phyloP scores from a whole-genome alignment of 2,329 filamentous ascomycete genomes.

The Diaporthe longicolla region DNA sequence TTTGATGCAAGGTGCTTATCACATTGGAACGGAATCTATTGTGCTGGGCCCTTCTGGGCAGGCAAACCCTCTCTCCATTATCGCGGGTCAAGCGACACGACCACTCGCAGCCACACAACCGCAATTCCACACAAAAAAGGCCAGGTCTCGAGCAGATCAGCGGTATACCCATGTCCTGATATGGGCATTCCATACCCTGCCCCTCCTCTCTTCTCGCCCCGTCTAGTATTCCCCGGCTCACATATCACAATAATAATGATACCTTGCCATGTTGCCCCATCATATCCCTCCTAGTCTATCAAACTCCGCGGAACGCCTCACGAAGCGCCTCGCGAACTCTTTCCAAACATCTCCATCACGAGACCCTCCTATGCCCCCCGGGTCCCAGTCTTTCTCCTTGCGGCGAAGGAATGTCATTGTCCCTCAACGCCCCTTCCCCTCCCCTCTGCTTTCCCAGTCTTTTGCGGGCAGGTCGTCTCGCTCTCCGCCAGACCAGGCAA shows the following conservation, averaged over 20 bases:
- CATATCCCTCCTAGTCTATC: slow-evolving; percentile 5
- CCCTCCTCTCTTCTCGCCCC: slow-evolving; percentile 24
- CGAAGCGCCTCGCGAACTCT: slow-evolving; percentile 22
- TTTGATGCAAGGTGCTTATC: slow-evolving; percentile 27
- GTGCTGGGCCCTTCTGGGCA: slow-evolving; percentile 3
- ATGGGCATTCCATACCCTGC: not conserved
- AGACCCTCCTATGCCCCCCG: not conserved
- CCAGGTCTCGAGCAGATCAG: slow-evolving; percentile 23
- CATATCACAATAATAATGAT: slow-evolving; percentile 22
- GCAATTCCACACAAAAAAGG: not conserved
- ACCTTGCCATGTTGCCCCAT: not conserved
- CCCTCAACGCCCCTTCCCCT: not conserved
- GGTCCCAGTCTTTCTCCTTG: not conserved
- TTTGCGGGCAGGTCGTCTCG: not conserved
- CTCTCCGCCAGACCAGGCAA: not conserved
- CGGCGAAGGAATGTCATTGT: not conserved
- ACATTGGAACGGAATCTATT: not conserved
- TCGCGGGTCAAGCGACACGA: slow-evolving; percentile 21
- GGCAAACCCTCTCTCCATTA: not conserved
- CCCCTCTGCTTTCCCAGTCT: not conserved
- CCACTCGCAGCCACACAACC: slow-evolving; percentile 16
- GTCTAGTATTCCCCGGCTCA: slow-evolving; percentile 5
- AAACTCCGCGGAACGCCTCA: slow-evolving; percentile 9
- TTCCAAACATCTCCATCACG: slow-evolving; percentile 1
- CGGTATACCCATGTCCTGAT: slow-evolving; percentile 5